Conservation (phyloP, 371 early-diverging fungal genomes). For the Capniomyces stellatus region DNA sequence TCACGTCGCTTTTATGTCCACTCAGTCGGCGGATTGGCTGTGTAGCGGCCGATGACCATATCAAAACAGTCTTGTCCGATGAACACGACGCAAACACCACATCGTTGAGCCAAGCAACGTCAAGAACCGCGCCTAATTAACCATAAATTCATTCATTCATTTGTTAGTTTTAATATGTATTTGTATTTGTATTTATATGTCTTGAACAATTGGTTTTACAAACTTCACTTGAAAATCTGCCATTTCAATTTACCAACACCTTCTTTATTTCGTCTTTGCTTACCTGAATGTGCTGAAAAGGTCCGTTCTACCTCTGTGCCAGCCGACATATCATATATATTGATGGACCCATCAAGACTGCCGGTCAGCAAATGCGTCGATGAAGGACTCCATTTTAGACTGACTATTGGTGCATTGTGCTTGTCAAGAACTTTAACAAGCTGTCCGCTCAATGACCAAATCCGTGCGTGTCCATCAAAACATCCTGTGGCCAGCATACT, state of each 20-base stretch:
- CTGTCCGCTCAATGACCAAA: constrained; percentile 68
- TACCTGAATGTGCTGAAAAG: too few relatives aligned
- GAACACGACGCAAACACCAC: constrained; percentile 81
- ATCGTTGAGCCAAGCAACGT: constrained; percentile 87
- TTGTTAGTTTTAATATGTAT: too few relatives aligned
- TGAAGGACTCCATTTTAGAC: constrained; percentile 68
- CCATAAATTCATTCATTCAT: too few relatives aligned
- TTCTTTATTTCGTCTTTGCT: too few relatives aligned
- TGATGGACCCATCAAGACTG: constrained; percentile 59
- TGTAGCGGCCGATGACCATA: constrained; percentile 49
- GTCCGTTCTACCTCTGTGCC: too few relatives aligned
- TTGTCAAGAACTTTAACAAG: constrained; percentile 43
- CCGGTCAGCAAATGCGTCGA: constrained; percentile 65
- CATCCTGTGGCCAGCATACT: constrained; percentile 72
- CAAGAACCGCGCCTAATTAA: constrained; percentile 43
- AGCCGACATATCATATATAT: constrained; percentile 93
- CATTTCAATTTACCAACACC: too few relatives aligned
- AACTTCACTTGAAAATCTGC: too few relatives aligned
- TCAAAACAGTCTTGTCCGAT: constrained; percentile 56
- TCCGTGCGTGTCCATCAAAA: constrained; percentile 74
- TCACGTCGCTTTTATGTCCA: constrained; percentile 77
- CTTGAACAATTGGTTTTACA: too few relatives aligned
- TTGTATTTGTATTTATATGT: too few relatives aligned
- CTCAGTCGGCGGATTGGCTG: constrained; percentile 32
- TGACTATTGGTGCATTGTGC: constrained; percentile 68